Conservation (phyloP, 345 rosid species). For the Arabidopsis thaliana region TAIR10.1 NC_003076.8:19643001-19643500, state of each 20-base stretch:
- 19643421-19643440: not conserved
- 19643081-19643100: conserved; percentile 98
- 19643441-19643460: not conserved
- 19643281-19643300: conserved; percentile 81
- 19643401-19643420: conserved; percentile 80
- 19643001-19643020: conserved; percentile 60
- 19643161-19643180: conserved; percentile 90
- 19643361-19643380: conserved; percentile 94
- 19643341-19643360: conserved; percentile 98
- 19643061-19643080: conserved; percentile 86
- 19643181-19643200: conserved; percentile 60
- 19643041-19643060: conserved; percentile 85
- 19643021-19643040: conserved; percentile 95
- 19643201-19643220: not conserved
- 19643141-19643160: conserved; percentile 91
- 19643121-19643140: conserved; percentile 85
- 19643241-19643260: conserved; percentile 1
- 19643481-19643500: not conserved
- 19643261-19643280: conserved; percentile 87
- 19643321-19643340: conserved; percentile 91
- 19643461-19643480: not conserved
- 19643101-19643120: conserved; percentile 70
- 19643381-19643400: conserved; percentile 87
- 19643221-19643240: not conserved
- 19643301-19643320: conserved; percentile 88